phyloP scores from a whole-genome alignment of 352 stramenopile genomes.

The Peronosclerospora sorghi region DNA sequence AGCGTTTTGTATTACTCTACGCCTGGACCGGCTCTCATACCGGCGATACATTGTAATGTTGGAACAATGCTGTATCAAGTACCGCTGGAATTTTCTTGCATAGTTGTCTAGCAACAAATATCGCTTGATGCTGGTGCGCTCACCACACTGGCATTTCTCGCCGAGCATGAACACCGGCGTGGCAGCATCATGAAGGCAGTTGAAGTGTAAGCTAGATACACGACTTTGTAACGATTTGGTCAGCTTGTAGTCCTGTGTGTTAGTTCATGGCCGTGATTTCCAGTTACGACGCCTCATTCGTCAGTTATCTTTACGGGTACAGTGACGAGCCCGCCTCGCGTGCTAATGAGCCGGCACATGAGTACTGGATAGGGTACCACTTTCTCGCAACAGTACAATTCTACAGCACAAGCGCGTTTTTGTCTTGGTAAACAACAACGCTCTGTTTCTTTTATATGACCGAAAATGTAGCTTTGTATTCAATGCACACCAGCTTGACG shows the following conservation, averaged over 20 bases:
- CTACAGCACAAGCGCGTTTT: no score
- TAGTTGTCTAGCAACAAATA: constrained; percentile 25
- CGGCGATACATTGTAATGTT: constrained; percentile 21
- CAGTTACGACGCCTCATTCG: constrained; percentile 30
- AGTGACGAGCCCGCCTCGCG: constrained; percentile 9
- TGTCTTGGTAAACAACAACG: no score
- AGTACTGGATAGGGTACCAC: no score
- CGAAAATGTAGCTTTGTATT: no score
- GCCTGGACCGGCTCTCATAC: constrained; percentile 29
- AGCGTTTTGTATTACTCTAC: no score
- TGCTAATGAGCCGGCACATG: constrained; percentile 11
- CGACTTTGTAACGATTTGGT: constrained; percentile 12
- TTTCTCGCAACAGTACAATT: background rate
- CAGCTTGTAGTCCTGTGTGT: constrained; percentile 34
- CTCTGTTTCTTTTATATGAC: no score
- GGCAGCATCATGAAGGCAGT: constrained; percentile 46
- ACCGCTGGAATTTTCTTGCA: constrained; percentile 41
- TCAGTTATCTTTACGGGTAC: constrained; percentile 45
- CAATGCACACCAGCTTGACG: no score
- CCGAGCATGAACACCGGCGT: constrained; percentile 43
- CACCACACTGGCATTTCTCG: constrained; percentile 31
- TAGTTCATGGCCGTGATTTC: constrained; percentile 41
- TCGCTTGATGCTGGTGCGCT: constrained; percentile 23
- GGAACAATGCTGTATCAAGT: constrained; percentile 54
- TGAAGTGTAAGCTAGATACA: constrained; percentile 35